A percentile compares a stretch with the other conserved stretches of the same genome.
These are phyloP conservation scores for Trichocladium antarcticum DNA, from an alignment of 495 filamentous ascomycete genomes.

Conservation along the genomic window DNA sequence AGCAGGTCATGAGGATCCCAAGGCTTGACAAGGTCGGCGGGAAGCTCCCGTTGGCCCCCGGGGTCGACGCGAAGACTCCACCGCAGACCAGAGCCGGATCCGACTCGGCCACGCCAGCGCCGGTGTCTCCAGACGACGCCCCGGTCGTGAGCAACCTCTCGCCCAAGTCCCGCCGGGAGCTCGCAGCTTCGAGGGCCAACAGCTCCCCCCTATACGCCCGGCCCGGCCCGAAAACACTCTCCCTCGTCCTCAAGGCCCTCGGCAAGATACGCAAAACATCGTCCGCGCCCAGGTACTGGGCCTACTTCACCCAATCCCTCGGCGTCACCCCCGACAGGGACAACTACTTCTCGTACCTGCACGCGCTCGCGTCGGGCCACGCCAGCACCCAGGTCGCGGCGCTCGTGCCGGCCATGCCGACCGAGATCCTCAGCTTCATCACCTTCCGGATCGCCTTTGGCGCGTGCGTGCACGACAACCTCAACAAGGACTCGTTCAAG, in stretches of 20 bases:
- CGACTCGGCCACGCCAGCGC: background rate
- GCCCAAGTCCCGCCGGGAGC: background rate
- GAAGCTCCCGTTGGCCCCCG: background rate
- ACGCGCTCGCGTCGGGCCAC: conserved; percentile 52
- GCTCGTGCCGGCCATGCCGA: conserved; percentile 43
- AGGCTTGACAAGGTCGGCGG: conserved; percentile 26
- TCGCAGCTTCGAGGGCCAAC: background rate
- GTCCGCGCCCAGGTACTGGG: conserved; percentile 58
- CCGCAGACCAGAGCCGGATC: background rate
- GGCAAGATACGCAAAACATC: conserved; percentile 38
- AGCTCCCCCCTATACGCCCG: conserved; percentile 28
- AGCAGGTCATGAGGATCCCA: conserved; percentile 67
- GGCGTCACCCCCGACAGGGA: conserved; percentile 55
- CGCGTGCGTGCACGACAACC: conserved; percentile 56
- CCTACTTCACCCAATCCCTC: conserved; percentile 47
- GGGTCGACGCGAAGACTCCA: background rate
- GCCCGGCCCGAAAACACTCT: conserved; percentile 58
- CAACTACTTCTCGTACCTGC: conserved; percentile 56
- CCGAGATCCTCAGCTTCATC: conserved; percentile 30
- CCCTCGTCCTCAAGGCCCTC: conserved; percentile 54
- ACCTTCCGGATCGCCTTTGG: conserved; percentile 62
- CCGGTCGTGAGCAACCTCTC: background rate
- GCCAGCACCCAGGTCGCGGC: conserved; percentile 45
- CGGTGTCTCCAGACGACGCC: background rate
- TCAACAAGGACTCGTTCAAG: conserved; percentile 50